Evolutionary conservation across 768 basidiomycete genomes (phyloP).

Genomic region (Coprinopsis sp.): DNA sequence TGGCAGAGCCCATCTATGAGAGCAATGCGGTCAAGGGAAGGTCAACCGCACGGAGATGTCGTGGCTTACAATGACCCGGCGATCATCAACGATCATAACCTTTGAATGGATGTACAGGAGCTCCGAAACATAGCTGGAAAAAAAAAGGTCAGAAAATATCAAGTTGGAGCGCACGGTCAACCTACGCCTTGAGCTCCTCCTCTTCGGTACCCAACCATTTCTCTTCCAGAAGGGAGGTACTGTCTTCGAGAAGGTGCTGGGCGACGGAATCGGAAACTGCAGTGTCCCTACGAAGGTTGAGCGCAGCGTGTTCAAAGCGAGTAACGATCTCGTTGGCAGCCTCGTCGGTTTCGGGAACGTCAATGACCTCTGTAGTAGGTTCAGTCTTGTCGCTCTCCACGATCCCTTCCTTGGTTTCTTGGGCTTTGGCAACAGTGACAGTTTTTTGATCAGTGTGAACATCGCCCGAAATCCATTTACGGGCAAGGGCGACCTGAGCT

Average conservation of each 20-base stretch:
- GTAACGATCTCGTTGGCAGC: conserved; percentile 67
- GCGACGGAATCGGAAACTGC: conserved; percentile 71
- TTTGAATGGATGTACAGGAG: conserved; percentile 81
- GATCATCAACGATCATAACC: conserved; percentile 93
- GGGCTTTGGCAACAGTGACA: conserved; percentile 54
- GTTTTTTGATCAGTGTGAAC: conserved; percentile 39
- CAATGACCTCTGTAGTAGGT: conserved; percentile 53
- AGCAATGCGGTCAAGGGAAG: background rate
- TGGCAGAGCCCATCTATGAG: conserved; percentile 87
- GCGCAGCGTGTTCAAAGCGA: conserved; percentile 67
- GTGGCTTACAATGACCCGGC: conserved; percentile 71
- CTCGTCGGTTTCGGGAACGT: conserved; percentile 59
- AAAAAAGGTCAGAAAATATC: conserved; percentile 12
- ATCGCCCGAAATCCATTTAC: conserved; percentile 63
- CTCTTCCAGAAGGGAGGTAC: conserved; percentile 64
- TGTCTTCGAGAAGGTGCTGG: conserved; percentile 72
- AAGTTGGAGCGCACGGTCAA: no score
- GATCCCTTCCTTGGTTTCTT: conserved; percentile 45
- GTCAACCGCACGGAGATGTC: background rate
- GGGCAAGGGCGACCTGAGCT: conserved; percentile 81
- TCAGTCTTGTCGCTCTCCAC: conserved; percentile 48
- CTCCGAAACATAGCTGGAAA: conserved; percentile 71
- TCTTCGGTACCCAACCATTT: conserved; percentile 79
- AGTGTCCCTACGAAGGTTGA: conserved; percentile 50
- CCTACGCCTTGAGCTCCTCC: conserved; percentile 78